Conservation (phyloP, 345 rosid species). For the Crucihimalaya himalaica region DNA sequence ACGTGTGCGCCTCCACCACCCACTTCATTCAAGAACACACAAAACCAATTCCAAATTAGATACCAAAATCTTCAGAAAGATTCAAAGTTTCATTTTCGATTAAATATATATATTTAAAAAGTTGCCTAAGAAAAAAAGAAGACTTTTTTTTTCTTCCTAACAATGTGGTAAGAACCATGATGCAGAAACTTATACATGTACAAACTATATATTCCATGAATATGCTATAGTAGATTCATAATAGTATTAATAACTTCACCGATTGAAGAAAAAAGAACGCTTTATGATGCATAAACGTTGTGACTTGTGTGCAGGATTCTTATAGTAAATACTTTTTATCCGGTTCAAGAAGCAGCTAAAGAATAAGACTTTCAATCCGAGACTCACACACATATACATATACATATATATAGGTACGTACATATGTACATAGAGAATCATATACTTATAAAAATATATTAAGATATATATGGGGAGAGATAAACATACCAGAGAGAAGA, state of each 20-base stretch:
- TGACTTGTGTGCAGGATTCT: neutral
- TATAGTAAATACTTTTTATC: constrained; percentile 1
- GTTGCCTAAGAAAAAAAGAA: neutral
- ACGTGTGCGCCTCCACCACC: constrained; percentile 38
- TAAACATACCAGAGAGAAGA: constrained; percentile 40
- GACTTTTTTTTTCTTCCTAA: neutral
- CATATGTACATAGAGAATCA: neutral
- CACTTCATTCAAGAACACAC: constrained; percentile 12
- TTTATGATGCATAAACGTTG: neutral
- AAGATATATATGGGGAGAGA: neutral
- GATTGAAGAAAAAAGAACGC: neutral
- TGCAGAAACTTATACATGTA: constrained; percentile 12
- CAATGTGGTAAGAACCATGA: constrained; percentile 25
- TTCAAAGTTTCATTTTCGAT: neutral
- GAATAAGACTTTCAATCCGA: constrained; percentile 6
- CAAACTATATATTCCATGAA: constrained; percentile 8
- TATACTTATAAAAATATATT: neutral
- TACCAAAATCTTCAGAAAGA: neutral
- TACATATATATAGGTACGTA: neutral
- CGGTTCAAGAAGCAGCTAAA: constrained; percentile 1
- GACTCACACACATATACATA: neutral
- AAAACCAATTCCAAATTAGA: neutral
- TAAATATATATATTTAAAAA: neutral
- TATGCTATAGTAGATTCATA: constrained; percentile 7
- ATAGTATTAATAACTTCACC: neutral